These are phyloP conservation scores for Trichosporon faecale DNA, from an alignment of 1,284 basidiomycete species.

Conservation along the genomic window DNA sequence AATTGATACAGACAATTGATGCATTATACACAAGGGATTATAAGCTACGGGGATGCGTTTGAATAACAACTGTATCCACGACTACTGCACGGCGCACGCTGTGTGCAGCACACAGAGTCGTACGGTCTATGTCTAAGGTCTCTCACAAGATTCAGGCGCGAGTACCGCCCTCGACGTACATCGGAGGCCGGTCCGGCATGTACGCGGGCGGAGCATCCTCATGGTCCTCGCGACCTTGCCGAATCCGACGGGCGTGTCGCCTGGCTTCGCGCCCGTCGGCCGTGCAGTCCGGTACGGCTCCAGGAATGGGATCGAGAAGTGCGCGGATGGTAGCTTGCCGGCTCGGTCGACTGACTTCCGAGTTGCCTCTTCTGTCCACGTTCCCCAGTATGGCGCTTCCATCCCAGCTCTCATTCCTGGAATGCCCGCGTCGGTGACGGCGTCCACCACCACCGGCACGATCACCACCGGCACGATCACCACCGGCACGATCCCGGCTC, in stretches of 20 bases:
- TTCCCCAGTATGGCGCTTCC: not conserved
- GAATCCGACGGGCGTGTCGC: not conserved
- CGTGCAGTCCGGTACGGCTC: conserved; percentile 1
- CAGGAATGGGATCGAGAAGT: not conserved
- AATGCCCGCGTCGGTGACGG: not conserved
- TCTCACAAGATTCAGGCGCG: not conserved
- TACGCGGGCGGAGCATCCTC: conserved; percentile 6
- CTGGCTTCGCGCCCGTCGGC: not conserved
- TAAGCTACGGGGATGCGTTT: not conserved
- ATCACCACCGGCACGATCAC: too few relatives aligned
- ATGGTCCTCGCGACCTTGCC: conserved; percentile 1
- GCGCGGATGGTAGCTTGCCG: conserved; percentile 5
- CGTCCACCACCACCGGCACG: not conserved
- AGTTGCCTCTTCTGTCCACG: not conserved
- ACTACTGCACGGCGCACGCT: not conserved
- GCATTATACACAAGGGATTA: conserved; percentile 9
- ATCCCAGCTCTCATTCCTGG: conserved; percentile 3
- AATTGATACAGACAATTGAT: not conserved
- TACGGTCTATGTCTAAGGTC: not conserved
- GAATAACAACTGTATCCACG: not conserved
- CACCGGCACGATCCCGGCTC: not conserved
- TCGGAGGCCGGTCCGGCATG: conserved; percentile 4
- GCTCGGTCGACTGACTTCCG: not conserved
- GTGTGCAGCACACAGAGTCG: not conserved
- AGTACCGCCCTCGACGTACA: conserved; percentile 3